Evolutionary conservation across 208 protist species (phyloP), one percentile per base, ranked within the genome.

Genomic region (Leishmania turanica): DNA sequence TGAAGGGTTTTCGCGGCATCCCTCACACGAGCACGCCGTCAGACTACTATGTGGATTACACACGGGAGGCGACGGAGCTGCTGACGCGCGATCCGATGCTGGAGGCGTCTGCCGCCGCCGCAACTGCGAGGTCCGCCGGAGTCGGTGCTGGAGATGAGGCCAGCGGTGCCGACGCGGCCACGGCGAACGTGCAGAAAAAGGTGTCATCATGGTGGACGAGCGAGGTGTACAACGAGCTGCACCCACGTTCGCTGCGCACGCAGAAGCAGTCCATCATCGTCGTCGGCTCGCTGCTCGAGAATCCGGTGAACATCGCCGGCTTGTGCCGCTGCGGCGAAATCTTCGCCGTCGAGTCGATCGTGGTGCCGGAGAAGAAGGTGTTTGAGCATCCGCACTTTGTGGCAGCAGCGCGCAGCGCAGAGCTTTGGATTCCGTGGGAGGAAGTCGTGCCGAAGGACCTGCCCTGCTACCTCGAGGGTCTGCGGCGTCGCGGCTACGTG

Each of bases 301-400:
- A 97, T 76, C 93, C 95, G 21, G 93, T 97, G 49, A 98, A 98
- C 82, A 89, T 98, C 24, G 96, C 95, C 7, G 96, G 95, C 7
- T 87, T 98, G 21, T 95, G 92, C 75, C 94, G 96, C 66, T 97
- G 94, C 78, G 94, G 89, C 15, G 96, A 98, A 73, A 95, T 98
- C 42, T 98, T 98, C 69, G 83, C 88, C 3, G 87, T 94, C 31
- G 93, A 97, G 89, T 79, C 90, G 58, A 83, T 98, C 72, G 82
- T 97, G 9, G 82, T 98, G 24, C 86, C 90, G 15, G 89, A 96
- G 60, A 80, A 75, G 56, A 87, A 89, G 42, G 94, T 98, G 17
- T 93, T 97, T 70, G 91, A 94, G 77, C 95, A 97, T 78, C 94
- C 94, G 2, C 92, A 97, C 84, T 98, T 98, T 77, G 80, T 96